phyloP scores from a whole-genome alignment of 768 basidiomycete genomes.

The Crepidotus variabilis region DNA sequence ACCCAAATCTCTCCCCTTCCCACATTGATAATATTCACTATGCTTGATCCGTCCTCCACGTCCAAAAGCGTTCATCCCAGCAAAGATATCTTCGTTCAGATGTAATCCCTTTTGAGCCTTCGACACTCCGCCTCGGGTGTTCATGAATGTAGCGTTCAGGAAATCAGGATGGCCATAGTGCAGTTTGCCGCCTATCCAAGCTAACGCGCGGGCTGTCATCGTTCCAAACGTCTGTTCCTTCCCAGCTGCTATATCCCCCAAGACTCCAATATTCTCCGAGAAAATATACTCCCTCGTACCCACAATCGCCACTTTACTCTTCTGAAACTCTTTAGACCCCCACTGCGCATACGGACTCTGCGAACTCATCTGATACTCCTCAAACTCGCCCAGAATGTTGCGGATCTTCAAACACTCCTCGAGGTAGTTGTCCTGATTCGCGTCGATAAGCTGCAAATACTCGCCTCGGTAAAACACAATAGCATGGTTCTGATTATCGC shows the following conservation, averaged over 20 bases:
- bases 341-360: slow-evolving; percentile 96
- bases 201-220: slow-evolving; percentile 89
- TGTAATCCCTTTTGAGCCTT: slow-evolving; percentile 99
- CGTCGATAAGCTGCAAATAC: slow-evolving; percentile 98
- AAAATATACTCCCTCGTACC: slow-evolving; percentile 99
- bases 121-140: slow-evolving; percentile 95
- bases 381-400: slow-evolving; percentile 96
- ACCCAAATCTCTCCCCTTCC: slow-evolving; percentile 98
- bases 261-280: slow-evolving; percentile 98
- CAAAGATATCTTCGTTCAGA: slow-evolving; percentile 99
- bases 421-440: slow-evolving; percentile 99
- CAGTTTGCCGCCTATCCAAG: slow-evolving; percentile 97
- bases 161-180: slow-evolving; percentile 99
- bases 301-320: slow-evolving; percentile 92
- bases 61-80: slow-evolving; percentile 98
- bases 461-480: slow-evolving; percentile 99
- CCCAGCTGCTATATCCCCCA: slow-evolving; percentile 98
- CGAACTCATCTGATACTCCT: slow-evolving; percentile 85
- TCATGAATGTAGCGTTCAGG: slow-evolving; percentile 97
- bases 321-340: slow-evolving; percentile 91
- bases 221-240: slow-evolving; percentile 99
- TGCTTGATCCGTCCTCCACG: slow-evolving; percentile 99
- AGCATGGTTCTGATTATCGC: slow-evolving; percentile 99
- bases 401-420: slow-evolving; percentile 99
- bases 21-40: slow-evolving; percentile 99